Percentiles rank a stretch among this genome's conserved stretches.
Evolutionary conservation across 495 filamentous ascomycete species (phyloP).

Genomic region (Annulohypoxylon nitens): DNA sequence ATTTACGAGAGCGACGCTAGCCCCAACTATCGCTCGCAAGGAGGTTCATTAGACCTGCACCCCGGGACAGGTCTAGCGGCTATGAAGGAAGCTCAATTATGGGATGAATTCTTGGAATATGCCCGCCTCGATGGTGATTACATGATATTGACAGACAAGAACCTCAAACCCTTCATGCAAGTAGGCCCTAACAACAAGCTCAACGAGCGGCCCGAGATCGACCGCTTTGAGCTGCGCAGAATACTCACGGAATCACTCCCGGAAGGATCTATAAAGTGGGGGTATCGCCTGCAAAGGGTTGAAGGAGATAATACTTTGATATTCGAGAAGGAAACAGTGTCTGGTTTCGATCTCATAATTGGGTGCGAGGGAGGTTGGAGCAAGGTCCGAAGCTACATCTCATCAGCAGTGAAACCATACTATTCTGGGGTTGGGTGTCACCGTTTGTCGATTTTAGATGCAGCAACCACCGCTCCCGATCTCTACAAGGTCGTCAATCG

Average conservation of each 20-base stretch:
- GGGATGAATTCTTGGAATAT: conserved; percentile 58
- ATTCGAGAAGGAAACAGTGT: conserved; percentile 38
- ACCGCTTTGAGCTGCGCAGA: conserved; percentile 53
- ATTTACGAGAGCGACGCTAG: conserved; percentile 65
- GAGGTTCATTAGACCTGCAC: conserved; percentile 70
- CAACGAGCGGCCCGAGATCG: conserved; percentile 59
- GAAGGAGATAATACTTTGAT: conserved; percentile 46
- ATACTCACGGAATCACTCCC: conserved; percentile 59
- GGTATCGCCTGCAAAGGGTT: conserved; percentile 55
- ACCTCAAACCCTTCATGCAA: conserved; percentile 45
- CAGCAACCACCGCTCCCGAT: conserved; percentile 52
- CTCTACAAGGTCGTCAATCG: conserved; percentile 58
- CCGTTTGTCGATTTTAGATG: conserved; percentile 58
- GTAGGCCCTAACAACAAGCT: conserved; percentile 39
- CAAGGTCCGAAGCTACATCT: conserved; percentile 53
- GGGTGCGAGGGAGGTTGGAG: conserved; percentile 64
- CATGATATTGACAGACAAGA: conserved; percentile 56
- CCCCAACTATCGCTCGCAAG: conserved; percentile 58
- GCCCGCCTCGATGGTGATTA: conserved; percentile 64
- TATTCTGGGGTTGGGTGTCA: conserved; percentile 57
- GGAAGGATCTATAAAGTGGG: conserved; percentile 62
- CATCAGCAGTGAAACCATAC: conserved; percentile 47
- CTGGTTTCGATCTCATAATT: conserved; percentile 59
- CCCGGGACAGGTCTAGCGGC: conserved; percentile 63
- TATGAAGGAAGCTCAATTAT: conserved; percentile 64